Percentiles rank a stretch among this genome's conserved stretches.
Conservation (phyloP, 2,329 filamentous ascomycete species). For the Fusarium multiceps region DNA sequence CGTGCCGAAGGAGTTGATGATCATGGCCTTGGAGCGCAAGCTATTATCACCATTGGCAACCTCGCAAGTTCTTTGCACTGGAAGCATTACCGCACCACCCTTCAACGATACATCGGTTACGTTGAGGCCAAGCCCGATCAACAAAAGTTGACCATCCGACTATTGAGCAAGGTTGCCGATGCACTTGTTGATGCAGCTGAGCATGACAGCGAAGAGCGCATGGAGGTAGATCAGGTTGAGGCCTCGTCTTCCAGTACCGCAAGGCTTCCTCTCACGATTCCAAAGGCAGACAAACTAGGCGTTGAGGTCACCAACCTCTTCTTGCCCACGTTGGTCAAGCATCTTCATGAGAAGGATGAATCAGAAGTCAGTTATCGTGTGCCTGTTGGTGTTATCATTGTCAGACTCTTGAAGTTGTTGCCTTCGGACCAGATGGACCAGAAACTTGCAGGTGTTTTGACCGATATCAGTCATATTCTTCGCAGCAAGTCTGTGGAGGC, state of each 20-base stretch:
- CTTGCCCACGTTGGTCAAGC: conserved; percentile 81
- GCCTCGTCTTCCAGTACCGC: conserved; percentile 44
- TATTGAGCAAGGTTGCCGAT: conserved; percentile 85
- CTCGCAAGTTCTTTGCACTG: conserved; percentile 84
- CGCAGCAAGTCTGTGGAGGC: conserved; percentile 89
- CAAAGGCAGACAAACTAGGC: conserved; percentile 73
- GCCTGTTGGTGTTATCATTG: conserved; percentile 86
- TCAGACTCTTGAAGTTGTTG: conserved; percentile 86
- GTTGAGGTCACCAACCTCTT: conserved; percentile 80
- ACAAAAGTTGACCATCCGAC: conserved; percentile 85
- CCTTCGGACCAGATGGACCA: conserved; percentile 77
- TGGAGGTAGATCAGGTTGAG: conserved; percentile 55
- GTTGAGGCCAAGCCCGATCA: conserved; percentile 82
- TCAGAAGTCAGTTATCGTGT: conserved; percentile 92
- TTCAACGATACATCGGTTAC: conserved; percentile 86
- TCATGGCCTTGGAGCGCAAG: conserved; percentile 86
- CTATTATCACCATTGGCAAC: conserved; percentile 81
- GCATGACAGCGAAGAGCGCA: conserved; percentile 52
- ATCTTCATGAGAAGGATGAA: conserved; percentile 94
- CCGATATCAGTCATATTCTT: conserved; percentile 92
- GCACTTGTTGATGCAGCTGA: conserved; percentile 71
- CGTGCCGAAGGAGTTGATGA: conserved; percentile 78
- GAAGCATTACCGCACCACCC: conserved; percentile 87
- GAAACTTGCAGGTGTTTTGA: conserved; percentile 83
- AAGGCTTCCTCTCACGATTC: conserved; percentile 73